A percentile compares a stretch with the other conserved stretches of the same genome.
Evolutionary conservation across 495 filamentous ascomycete genomes (phyloP).

Genomic region (Hypoxylon fuscum): DNA sequence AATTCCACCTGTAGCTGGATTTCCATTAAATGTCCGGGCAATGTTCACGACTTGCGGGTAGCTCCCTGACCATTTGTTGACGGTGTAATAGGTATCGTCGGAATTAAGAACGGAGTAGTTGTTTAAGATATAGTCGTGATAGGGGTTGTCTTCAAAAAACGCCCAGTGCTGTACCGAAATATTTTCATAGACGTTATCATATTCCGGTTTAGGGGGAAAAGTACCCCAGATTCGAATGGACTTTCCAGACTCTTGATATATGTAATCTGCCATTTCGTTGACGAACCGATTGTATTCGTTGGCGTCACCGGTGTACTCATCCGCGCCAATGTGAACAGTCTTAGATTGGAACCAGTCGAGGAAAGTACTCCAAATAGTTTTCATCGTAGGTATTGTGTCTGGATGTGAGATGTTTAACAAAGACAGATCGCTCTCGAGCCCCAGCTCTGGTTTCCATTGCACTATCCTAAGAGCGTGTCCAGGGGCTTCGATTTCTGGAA

Average conservation of each 20-base stretch:
- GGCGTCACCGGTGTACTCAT: conserved; percentile 56
- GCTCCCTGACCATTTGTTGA: conserved; percentile 56
- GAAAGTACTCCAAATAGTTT: conserved; percentile 61
- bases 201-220: conserved; percentile 53
- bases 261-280: conserved; percentile 57
- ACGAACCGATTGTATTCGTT: conserved; percentile 60
- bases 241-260: conserved; percentile 51
- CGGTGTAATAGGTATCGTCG: conserved; percentile 60
- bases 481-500: conserved; percentile 64
- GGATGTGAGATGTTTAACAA: conserved; percentile 63
- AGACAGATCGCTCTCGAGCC: conserved; percentile 52
- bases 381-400: conserved; percentile 60
- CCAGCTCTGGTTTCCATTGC: conserved; percentile 63
- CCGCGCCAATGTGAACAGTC: conserved; percentile 62
- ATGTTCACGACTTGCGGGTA: conserved; percentile 55
- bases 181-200: conserved; percentile 54
- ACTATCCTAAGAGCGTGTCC: conserved; percentile 60
- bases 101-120: conserved; percentile 63
- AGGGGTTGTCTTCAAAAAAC: conserved; percentile 57
- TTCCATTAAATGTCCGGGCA: conserved; percentile 55
- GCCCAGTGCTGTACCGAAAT: conserved; percentile 54
- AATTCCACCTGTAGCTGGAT: conserved; percentile 48
- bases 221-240: conserved; percentile 63
- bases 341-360: conserved; percentile 63
- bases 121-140: conserved; percentile 59